phyloP scores from a whole-genome alignment of 2,329 filamentous ascomycete genomes.

The Colletotrichum liriopes region DNA sequence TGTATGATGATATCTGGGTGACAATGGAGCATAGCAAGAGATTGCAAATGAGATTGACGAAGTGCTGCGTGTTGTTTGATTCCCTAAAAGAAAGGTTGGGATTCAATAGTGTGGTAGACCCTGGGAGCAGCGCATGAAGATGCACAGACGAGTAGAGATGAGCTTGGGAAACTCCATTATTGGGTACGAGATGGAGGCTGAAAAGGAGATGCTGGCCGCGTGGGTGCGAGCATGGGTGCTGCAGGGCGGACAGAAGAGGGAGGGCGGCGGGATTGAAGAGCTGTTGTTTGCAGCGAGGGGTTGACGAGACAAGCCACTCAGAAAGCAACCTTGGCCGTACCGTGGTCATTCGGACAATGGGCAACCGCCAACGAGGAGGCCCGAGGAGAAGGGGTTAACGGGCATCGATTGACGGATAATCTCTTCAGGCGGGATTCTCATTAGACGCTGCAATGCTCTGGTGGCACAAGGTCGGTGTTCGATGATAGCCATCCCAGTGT shows the following conservation, averaged over 20 bases:
- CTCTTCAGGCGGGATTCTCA: conserved; percentile 11
- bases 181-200: conserved; percentile 41
- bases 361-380: not conserved
- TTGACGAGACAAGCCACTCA: conserved; percentile 8
- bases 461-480: not conserved
- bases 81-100: conserved; percentile 4
- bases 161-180: conserved; percentile 31
- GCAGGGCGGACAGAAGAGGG: conserved; percentile 10
- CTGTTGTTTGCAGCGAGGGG: conserved; percentile 15
- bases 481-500: not conserved
- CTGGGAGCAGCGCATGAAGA: conserved; percentile 39
- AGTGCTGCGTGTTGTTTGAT: conserved; percentile 28
- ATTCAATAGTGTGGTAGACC: conserved; percentile 19
- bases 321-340: not conserved
- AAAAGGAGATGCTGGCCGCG: conserved; percentile 35
- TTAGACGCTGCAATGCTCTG: not conserved
- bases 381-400: conserved; percentile 16
- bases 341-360: not conserved
- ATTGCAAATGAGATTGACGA: conserved; percentile 40
- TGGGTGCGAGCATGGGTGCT: conserved; percentile 38
- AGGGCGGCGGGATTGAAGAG: conserved; percentile 12
- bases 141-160: conserved; percentile 44
- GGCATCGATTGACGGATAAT: conserved; percentile 39
- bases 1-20: conserved; percentile 21
- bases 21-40: conserved; percentile 23